Base-by-base conservation (phyloP, 1,284 basidiomycete species). In the Testicularia cyperi region DNA sequence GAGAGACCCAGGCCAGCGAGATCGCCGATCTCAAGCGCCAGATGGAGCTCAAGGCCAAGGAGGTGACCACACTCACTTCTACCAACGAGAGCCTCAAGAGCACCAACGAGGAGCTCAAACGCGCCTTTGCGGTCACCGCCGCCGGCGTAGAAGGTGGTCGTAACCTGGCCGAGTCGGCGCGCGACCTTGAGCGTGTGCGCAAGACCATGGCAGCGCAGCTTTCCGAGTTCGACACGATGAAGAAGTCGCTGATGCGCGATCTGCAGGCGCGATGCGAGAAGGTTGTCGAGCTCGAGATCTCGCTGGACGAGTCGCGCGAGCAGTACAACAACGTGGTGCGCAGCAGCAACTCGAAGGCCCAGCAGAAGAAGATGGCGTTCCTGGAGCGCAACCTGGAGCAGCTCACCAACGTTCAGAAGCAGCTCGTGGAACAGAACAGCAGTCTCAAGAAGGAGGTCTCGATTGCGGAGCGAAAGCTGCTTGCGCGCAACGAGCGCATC, bases 351-450 rank as follows among this genome's bases (percentile, higher is more conserved):
- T 90, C 88, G 78, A 92, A 95, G 78, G 88, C 92, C 4, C 95
- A 98, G 75, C 92, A 96, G 80, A 92, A 94, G 84, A 97, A 97
- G 84, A 95, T 98, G 88, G 90, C 90, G 22, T 94, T 97, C 83
- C 79, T 99, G 48, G 94, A 97, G 77, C 88, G 94, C 58, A 98
- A 98, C 77, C 81, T 99, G 42, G 94, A 98, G 77, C 91, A 96
- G 73, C 81, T 98, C 65, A 94, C 90, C 31, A 80, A 90, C 44
- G 92, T 98, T 25, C 95, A 98, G 83, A 96, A 96, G 79, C 92
- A 96, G 85, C 87, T 99, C 52, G 94, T 98, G 48, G 95, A 98
- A 79, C 95, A 99, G 80, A 99, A 99, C 80, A 88, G 90, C 14
- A 84, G 87, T 16, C 81, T 99, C 68, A 99, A 99, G 84, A 96